phyloP scores from a whole-genome alignment of 2,329 filamentous ascomycete species.

The Thermomyces lanuginosus region DNA sequence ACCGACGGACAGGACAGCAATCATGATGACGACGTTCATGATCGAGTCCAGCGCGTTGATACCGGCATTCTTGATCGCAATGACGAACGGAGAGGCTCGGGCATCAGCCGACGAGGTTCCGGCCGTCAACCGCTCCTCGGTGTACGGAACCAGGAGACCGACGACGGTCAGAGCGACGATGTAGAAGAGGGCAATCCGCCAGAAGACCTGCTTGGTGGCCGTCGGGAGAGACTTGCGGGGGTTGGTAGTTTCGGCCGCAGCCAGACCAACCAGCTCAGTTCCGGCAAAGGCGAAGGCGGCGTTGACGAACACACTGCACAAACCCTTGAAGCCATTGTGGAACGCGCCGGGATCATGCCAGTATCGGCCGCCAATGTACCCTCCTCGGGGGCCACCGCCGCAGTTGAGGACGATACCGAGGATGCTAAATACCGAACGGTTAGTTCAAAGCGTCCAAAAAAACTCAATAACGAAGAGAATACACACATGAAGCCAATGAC shows the following conservation, averaged over 20 bases:
- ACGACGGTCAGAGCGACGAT: conserved; percentile 66
- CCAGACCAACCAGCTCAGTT: conserved; percentile 45
- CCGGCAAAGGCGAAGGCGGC: conserved; percentile 47
- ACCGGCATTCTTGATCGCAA: conserved; percentile 71
- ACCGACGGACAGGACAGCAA: conserved; percentile 77
- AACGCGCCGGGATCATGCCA: conserved; percentile 65
- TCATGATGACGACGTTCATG: conserved; percentile 90
- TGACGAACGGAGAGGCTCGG: conserved; percentile 78
- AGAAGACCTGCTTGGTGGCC: conserved; percentile 87
- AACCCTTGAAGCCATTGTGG: conserved; percentile 50
- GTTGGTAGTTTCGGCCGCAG: conserved; percentile 42
- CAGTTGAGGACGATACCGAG: conserved; percentile 74
- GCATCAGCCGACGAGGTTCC: conserved; percentile 45
- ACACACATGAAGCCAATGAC: conserved; percentile 75
- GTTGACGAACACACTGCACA: conserved; percentile 48
- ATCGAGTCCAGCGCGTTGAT: conserved; percentile 68
- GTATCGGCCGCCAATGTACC: conserved; percentile 64
- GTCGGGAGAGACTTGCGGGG: conserved; percentile 59
- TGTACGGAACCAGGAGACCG: conserved; percentile 64
- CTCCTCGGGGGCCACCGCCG: conserved; percentile 54
- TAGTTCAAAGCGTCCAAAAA: conserved; percentile 1
- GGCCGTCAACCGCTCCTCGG: conserved; percentile 46
- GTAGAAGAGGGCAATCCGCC: conserved; percentile 85
- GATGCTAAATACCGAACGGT: conserved; percentile 37
- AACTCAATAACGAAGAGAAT: neutral